Evolutionary conservation across 257 asterid genomes (phyloP).

Genomic region (Gardenia jasminoides): DNA sequence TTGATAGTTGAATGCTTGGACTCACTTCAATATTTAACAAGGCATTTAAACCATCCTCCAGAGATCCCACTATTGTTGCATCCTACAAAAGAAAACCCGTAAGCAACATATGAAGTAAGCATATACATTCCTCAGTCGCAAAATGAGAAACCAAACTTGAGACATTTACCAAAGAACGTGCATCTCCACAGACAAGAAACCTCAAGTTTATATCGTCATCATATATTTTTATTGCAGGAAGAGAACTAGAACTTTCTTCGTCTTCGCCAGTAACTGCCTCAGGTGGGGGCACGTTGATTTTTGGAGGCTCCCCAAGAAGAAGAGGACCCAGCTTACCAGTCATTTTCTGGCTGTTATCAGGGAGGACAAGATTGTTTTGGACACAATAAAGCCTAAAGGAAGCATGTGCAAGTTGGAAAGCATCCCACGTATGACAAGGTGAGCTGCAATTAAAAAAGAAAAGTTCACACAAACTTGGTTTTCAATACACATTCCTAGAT

Average conservation of each 20-base stretch:
- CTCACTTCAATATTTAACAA: conserved; percentile 89
- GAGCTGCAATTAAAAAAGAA: conserved; percentile 53
- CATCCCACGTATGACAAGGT: conserved; percentile 90
- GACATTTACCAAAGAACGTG: conserved; percentile 60
- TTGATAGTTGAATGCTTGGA: neutral
- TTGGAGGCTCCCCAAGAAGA: conserved; percentile 85
- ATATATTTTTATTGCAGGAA: conserved; percentile 84
- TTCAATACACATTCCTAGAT: neutral
- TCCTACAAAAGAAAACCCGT: conserved; percentile 47
- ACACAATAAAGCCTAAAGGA: conserved; percentile 82
- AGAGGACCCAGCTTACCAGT: conserved; percentile 56
- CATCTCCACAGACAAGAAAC: conserved; percentile 82
- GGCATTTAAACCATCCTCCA: conserved; percentile 90
- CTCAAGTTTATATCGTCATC: conserved; percentile 78
- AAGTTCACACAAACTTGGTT: conserved; percentile 9
- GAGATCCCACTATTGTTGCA: conserved; percentile 53
- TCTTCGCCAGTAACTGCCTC: conserved; percentile 68
- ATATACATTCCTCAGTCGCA: neutral
- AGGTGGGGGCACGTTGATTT: conserved; percentile 55
- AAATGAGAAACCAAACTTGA: neutral
- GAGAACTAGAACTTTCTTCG: conserved; percentile 73
- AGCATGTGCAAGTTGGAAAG: conserved; percentile 90
- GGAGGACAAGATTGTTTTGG: conserved; percentile 43
- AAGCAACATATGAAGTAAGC: neutral
- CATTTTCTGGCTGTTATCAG: conserved; percentile 36